phyloP scores from a whole-genome alignment of 1,284 basidiomycete genomes.

The Marasmius fiardii region DNA sequence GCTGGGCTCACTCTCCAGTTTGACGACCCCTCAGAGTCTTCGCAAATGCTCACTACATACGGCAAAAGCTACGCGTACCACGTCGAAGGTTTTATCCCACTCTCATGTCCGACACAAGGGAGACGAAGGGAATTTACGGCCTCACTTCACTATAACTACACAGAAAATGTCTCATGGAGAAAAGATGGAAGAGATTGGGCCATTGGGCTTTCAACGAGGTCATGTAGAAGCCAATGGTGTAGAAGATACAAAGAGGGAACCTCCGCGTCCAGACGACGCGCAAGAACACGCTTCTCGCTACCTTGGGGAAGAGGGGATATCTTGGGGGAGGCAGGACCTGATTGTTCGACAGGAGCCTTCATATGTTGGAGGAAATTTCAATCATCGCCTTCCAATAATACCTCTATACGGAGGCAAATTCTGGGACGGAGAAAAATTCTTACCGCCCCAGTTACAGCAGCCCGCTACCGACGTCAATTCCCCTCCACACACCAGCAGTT shows the following conservation, averaged over 20 bases:
- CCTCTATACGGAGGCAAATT: conserved; percentile 14
- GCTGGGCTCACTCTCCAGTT: conserved; percentile 52
- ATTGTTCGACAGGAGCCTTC: conserved; percentile 4
- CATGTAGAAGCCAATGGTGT: not conserved
- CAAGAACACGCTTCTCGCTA: not conserved
- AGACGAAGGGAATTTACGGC: not conserved
- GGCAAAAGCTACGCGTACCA: not conserved
- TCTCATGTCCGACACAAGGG: not conserved
- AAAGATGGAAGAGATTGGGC: not conserved
- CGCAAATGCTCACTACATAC: conserved; percentile 17
- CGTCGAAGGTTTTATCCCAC: not conserved
- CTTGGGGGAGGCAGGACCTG: not conserved
- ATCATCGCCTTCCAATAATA: conserved; percentile 2
- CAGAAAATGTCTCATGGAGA: no score
- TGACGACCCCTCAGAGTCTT: conserved; percentile 27
- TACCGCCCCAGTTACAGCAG: conserved; percentile 1
- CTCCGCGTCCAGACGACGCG: not conserved
- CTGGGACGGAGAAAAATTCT: conserved; percentile 6
- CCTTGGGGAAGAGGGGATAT: not conserved
- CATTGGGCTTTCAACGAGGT: not conserved
- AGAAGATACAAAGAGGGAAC: not conserved
- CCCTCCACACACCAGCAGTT: not conserved
- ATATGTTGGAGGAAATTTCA: conserved; percentile 9
- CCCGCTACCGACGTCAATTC: not conserved
- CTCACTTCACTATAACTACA: not conserved